Conservation (phyloP, 2,329 filamentous ascomycete genomes). For the Rosellinia necatrix region DNA sequence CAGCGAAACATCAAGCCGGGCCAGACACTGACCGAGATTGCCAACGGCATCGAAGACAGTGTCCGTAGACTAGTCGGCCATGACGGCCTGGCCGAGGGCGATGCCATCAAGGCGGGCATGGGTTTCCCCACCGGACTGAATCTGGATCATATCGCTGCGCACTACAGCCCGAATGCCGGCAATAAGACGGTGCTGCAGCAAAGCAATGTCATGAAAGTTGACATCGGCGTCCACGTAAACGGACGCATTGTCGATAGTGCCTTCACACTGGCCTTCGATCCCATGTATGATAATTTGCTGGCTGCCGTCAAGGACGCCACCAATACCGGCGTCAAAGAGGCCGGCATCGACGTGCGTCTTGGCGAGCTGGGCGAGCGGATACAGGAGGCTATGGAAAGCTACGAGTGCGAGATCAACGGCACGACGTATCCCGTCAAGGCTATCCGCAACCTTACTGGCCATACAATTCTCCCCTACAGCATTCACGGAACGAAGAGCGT, state of each 20-base stretch:
- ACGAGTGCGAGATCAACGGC: slow-evolving; percentile 83
- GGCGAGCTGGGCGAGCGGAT: slow-evolving; percentile 83
- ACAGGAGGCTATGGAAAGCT: slow-evolving; percentile 92
- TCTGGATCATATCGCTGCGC: slow-evolving; percentile 83
- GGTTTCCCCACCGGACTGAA: slow-evolving; percentile 86
- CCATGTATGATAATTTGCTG: slow-evolving; percentile 74
- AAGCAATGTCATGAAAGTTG: slow-evolving; percentile 80
- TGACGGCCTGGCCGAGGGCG: slow-evolving; percentile 75
- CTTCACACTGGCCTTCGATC: slow-evolving; percentile 78
- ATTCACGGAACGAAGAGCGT: slow-evolving; percentile 95
- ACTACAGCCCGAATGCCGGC: slow-evolving; percentile 85
- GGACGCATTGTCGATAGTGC: slow-evolving; percentile 81
- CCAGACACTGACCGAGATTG: slow-evolving; percentile 78
- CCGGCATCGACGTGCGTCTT: slow-evolving; percentile 89
- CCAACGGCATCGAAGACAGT: slow-evolving; percentile 83
- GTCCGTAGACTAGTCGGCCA: slow-evolving; percentile 79
- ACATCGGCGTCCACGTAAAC: slow-evolving; percentile 81
- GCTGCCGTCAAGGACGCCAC: slow-evolving; percentile 76
- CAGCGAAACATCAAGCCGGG: slow-evolving; percentile 82
- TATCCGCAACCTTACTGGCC: slow-evolving; percentile 85
- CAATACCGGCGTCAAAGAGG: slow-evolving; percentile 86
- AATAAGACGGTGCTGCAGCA: slow-evolving; percentile 76
- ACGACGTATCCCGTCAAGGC: slow-evolving; percentile 79
- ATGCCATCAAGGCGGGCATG: slow-evolving; percentile 78
- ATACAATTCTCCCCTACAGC: slow-evolving; percentile 85